A percentile compares a stretch with the other conserved stretches of the same genome.
phyloP scores from a whole-genome alignment of 768 basidiomycete species.

The Suillus placidus region DNA sequence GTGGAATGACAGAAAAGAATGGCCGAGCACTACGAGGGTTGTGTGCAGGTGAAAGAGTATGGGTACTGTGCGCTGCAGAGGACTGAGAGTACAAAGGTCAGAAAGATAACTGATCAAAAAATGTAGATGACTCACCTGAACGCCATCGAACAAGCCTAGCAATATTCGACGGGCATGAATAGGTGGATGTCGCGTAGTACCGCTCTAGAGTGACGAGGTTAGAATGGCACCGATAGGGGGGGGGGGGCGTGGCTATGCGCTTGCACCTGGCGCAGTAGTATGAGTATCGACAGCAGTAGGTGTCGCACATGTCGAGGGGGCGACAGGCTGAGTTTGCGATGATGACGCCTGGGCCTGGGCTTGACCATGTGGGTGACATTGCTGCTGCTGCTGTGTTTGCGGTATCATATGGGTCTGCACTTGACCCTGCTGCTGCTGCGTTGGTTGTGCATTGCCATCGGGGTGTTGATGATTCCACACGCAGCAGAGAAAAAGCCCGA shows the following conservation, averaged over 20 bases:
- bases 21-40: background rate
- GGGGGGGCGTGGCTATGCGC: no score
- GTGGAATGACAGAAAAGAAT: background rate
- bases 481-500: background rate
- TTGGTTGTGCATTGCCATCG: background rate
- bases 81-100: background rate
- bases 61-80: background rate
- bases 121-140: background rate
- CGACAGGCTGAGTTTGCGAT: no score
- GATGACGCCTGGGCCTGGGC: no score
- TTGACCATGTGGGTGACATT: no score
- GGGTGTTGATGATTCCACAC: background rate
- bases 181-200: background rate
- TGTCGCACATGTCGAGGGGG: no score
- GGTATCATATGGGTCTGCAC: no score
- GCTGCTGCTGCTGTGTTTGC: no score
- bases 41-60: background rate
- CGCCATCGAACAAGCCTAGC: background rate
- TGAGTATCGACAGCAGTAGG: no score
- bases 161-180: background rate
- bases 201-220: background rate
- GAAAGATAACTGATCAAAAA: background rate
- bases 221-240: no score
- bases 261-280: no score
- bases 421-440: background rate